phyloP scores from a whole-genome alignment of 768 basidiomycete species.

The Scleroderma citrinum region DNA sequence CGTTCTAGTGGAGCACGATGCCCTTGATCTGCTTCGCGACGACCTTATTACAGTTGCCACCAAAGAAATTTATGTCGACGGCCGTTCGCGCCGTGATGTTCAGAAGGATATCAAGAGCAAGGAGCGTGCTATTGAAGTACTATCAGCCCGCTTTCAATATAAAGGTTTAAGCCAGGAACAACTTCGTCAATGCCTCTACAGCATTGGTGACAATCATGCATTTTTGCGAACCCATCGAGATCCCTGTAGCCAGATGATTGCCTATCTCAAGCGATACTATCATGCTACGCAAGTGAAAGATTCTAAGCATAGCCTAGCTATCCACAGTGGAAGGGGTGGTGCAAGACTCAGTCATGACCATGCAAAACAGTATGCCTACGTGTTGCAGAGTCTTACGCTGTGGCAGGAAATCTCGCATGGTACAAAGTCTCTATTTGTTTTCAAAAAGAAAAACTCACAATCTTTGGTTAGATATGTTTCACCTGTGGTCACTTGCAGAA shows the following conservation, averaged over 20 bases:
- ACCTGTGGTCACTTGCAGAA: constrained; percentile 76
- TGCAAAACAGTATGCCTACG: constrained; percentile 78
- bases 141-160: constrained; percentile 58
- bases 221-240: constrained; percentile 84
- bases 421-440: constrained; percentile 22
- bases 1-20: constrained; percentile 59
- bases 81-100: constrained; percentile 66
- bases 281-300: constrained; percentile 66
- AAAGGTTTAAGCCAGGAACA: constrained; percentile 57
- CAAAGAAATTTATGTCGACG: constrained; percentile 74
- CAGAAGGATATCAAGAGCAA: constrained; percentile 81
- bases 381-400: constrained; percentile 78
- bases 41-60: constrained; percentile 72
- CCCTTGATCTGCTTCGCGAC: constrained; percentile 66
- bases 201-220: constrained; percentile 86
- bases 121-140: constrained; percentile 76
- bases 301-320: constrained; percentile 62
- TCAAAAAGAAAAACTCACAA: constrained; percentile 1
- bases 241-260: constrained; percentile 82
- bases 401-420: constrained; percentile 86
- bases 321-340: constrained; percentile 74
- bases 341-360: constrained; percentile 83
- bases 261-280: constrained; percentile 69
- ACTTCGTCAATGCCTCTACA: constrained; percentile 75
- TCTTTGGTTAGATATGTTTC: constrained; percentile 68